Percentiles rank a stretch among this genome's conserved stretches.
These are phyloP conservation scores for Alternaria incomplexa DNA, from an alignment of 2,329 filamentous ascomycete species.

Conservation along the genomic window DNA sequence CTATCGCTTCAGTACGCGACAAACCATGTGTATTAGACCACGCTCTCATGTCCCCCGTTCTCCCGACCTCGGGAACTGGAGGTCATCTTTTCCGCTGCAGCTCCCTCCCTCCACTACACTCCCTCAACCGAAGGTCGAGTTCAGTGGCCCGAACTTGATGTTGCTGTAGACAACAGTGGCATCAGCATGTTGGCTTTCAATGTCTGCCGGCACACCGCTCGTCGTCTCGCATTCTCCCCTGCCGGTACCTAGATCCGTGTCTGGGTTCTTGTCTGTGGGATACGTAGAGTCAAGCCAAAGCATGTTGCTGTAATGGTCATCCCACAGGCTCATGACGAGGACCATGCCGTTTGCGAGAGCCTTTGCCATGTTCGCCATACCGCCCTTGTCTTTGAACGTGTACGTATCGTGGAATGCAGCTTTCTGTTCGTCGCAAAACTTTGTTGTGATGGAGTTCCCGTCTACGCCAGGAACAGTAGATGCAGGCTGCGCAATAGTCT, in stretches of 20 bases:
- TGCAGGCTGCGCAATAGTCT: conserved; percentile 54
- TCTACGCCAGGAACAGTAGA: conserved; percentile 53
- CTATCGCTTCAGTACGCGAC: neutral
- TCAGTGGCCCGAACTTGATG: conserved; percentile 41
- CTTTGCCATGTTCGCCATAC: conserved; percentile 61
- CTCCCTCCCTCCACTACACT: neutral
- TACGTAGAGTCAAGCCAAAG: conserved; percentile 74
- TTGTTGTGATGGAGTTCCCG: conserved; percentile 40
- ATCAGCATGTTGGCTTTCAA: conserved; percentile 27
- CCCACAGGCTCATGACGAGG: conserved; percentile 66
- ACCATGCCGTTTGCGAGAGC: conserved; percentile 66
- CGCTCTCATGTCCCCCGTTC: neutral
- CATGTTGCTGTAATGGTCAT: conserved; percentile 72
- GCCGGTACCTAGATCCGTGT: conserved; percentile 33
- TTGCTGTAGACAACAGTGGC: conserved; percentile 36
- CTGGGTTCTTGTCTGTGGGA: conserved; percentile 53
- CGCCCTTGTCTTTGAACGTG: conserved; percentile 62
- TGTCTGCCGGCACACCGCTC: conserved; percentile 39
- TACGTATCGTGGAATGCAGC: conserved; percentile 44
- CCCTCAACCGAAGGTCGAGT: conserved; percentile 32
- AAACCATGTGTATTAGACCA: neutral
- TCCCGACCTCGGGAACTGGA: neutral
- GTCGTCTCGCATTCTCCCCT: conserved; percentile 36
- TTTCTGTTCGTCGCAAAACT: conserved; percentile 40
- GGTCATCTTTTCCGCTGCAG: neutral